phyloP scores from a whole-genome alignment of 805 yeast genomes.

The Candida koratica region DNA sequence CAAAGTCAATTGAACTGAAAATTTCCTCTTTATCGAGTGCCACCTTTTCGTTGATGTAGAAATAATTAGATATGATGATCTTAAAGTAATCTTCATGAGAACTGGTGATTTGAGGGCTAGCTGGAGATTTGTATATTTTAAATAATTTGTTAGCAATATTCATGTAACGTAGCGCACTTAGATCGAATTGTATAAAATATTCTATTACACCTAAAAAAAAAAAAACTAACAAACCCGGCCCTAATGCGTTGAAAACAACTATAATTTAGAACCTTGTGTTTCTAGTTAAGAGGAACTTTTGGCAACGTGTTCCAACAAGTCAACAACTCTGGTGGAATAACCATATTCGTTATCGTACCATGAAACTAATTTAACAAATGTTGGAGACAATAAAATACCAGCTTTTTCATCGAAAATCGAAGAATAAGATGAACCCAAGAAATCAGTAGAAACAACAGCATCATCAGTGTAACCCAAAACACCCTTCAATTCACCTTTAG shows the following conservation, averaged over 20 bases:
- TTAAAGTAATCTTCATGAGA: background rate
- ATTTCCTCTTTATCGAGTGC: constrained; percentile 2
- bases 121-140: constrained; percentile 1
- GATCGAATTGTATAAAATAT: background rate
- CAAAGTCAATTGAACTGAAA: background rate
- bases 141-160: constrained; percentile 1
- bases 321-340: constrained; percentile 94
- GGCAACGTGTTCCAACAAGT: constrained; percentile 79
- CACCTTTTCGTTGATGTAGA: constrained; percentile 5
- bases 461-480: constrained; percentile 88
- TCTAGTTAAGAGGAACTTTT: constrained; percentile 31
- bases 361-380: constrained; percentile 84
- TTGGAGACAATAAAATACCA: constrained; percentile 82
- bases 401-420: constrained; percentile 90
- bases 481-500: constrained; percentile 78
- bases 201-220: background rate
- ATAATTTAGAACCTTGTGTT: constrained; percentile 12
- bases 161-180: background rate
- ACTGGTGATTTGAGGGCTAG: background rate
- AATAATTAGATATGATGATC: constrained; percentile 5
- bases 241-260: background rate
- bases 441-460: constrained; percentile 87
- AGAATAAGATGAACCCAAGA: constrained; percentile 78
- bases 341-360: constrained; percentile 98
- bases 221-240: constrained; percentile 1